phyloP scores from a whole-genome alignment of 148 eudicot genomes.

The Drosera capensis region DNA sequence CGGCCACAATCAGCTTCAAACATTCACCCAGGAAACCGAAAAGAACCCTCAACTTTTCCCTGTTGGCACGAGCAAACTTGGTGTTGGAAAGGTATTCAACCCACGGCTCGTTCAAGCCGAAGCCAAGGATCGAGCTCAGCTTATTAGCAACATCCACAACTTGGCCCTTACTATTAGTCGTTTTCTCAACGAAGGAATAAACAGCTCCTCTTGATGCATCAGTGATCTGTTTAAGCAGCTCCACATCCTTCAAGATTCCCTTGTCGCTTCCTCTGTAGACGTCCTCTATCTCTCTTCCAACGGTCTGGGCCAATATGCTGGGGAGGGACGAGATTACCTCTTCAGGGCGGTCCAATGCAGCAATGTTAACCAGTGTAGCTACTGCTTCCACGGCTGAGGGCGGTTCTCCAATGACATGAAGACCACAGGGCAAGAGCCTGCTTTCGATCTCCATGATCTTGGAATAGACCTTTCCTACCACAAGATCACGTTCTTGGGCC shows the following conservation, averaged over 20 bases:
- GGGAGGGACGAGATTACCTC: conserved; percentile 67
- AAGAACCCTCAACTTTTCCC: conserved; percentile 63
- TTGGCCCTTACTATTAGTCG: conserved; percentile 78
- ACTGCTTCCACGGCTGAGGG: conserved; percentile 95
- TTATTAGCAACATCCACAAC: conserved; percentile 71
- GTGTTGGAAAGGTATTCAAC: conserved; percentile 67
- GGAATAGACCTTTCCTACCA: conserved; percentile 89
- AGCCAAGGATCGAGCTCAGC: conserved; percentile 66
- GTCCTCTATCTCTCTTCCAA: conserved; percentile 81
- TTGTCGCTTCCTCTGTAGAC: conserved; percentile 74
- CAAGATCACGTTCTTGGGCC: conserved; percentile 60
- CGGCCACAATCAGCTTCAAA: conserved; percentile 76
- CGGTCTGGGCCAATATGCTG: conserved; percentile 55
- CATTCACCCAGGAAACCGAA: conserved; percentile 74
- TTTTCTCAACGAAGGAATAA: conserved; percentile 50
- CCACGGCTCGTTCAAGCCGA: conserved; percentile 89
- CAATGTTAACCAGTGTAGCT: conserved; percentile 89
- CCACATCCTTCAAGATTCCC: conserved; percentile 78
- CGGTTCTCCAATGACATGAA: conserved; percentile 90
- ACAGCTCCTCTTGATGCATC: conserved; percentile 75
- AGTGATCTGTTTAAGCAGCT: conserved; percentile 68
- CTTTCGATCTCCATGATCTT: conserved; percentile 99
- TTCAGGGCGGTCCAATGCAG: conserved; percentile 89
- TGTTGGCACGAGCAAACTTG: conserved; percentile 61
- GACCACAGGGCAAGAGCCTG: conserved; percentile 88